Evolutionary conservation across 306 rosid species (phyloP), one percentile per base, ranked within the genome.

Genomic region (Rubus parviflorus): DNA sequence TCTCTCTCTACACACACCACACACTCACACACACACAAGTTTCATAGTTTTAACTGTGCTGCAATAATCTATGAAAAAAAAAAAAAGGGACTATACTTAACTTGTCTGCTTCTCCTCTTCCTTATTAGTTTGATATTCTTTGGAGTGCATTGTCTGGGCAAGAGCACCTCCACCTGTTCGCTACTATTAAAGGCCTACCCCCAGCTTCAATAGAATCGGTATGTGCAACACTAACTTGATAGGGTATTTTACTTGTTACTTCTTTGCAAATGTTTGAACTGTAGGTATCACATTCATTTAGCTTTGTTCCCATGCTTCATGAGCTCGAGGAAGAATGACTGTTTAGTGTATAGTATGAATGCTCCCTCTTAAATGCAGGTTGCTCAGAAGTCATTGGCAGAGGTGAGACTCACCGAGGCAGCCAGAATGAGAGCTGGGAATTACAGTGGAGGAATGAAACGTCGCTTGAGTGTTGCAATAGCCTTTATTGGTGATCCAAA

Each of bases 391-490:
- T 87, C 92, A 64, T 75, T 93, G 82, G 93, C 74, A 75, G 98
- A 93, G 77, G 93, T 91, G 77, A 90, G 49, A 79, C 98, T 93
- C 77, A 51, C 80, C 3, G 92, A 88, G 52, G 86, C 90, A 20
- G 92, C 96, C 45, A 86, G 80, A 75, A 85, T 80, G 70, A 88
- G 93, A 86, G 91, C 91, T 75, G 98, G 91, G 70, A 92, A 88
- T 87, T 94, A 94, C 77, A 90, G 98, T 68, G 98, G 95, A 79
- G 98, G 98, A 79, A 94, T 94, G 97, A 90, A 91, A 78, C 97
- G 97, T 38, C 97, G 98, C 47, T 93, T 94, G 13, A 94, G 95
- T 86, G 86, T 94, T 79, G 97, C 98, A 43, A 88, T 88, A 85
- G 91, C 97, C 48, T 96, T 92, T 66, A 88, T 92, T 61, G 97